Percentiles rank a stretch among this genome's conserved stretches.
phyloP scores from a whole-genome alignment of 345 rosid genomes.

The Eucalyptus coolabah region DNA sequence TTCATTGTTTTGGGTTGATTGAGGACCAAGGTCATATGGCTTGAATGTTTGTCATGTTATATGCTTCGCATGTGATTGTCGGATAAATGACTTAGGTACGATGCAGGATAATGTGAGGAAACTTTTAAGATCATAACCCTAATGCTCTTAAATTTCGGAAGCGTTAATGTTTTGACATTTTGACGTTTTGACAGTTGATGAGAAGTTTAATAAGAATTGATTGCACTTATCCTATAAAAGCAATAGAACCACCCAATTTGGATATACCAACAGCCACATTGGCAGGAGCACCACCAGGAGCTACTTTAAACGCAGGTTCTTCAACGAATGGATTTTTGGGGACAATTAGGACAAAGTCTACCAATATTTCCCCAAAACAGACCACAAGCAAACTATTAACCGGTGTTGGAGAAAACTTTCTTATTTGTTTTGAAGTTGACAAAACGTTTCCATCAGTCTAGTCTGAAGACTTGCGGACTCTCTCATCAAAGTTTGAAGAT shows the following conservation, averaged over 20 bases:
- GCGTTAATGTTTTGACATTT: neutral
- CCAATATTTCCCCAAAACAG: conserved; percentile 90
- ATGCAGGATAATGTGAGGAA: too few relatives aligned
- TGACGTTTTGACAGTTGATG: neutral
- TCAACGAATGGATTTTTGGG: conserved; percentile 78
- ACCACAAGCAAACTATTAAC: conserved; percentile 33
- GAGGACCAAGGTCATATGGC: too few relatives aligned
- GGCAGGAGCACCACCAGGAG: conserved; percentile 97
- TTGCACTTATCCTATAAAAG: conserved; percentile 83
- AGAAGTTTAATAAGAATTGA: neutral
- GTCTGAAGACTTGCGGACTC: too few relatives aligned
- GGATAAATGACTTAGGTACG: too few relatives aligned
- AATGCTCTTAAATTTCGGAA: neutral
- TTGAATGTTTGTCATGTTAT: too few relatives aligned
- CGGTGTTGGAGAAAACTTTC: too few relatives aligned
- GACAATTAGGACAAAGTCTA: conserved; percentile 88
- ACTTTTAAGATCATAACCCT: too few relatives aligned
- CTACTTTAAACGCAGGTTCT: conserved; percentile 88
- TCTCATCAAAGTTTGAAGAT: too few relatives aligned
- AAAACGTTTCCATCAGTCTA: too few relatives aligned
- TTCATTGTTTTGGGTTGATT: too few relatives aligned
- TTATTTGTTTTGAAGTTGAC: too few relatives aligned
- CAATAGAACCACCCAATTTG: conserved; percentile 81
- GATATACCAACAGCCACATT: conserved; percentile 93
- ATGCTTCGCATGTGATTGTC: too few relatives aligned